Evolutionary conservation across 2,329 filamentous ascomycete genomes (phyloP).

Genomic region (Alternaria sp.): DNA sequence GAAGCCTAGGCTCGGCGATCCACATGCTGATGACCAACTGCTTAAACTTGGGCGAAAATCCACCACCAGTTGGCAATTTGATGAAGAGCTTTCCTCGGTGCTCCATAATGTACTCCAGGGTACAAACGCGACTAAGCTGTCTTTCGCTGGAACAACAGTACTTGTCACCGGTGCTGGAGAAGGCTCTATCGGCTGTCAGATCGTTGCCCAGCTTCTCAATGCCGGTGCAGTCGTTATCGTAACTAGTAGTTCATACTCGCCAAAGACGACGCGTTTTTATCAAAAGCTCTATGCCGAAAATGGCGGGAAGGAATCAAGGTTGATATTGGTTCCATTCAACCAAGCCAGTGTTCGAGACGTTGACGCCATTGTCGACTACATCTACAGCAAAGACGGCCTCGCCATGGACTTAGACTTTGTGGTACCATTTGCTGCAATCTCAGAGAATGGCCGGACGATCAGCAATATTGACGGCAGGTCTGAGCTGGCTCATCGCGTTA

Average conservation of each 20-base stretch:
- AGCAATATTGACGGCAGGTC: no score
- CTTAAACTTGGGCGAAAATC: no score
- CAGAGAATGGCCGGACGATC: no score
- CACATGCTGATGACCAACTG: no score
- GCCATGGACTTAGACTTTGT: constrained; percentile 76
- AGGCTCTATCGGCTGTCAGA: constrained; percentile 49
- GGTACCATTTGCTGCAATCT: no score
- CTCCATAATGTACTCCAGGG: no score
- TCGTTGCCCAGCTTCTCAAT: constrained; percentile 45
- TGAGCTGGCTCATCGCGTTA: no score
- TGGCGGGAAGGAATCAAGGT: constrained; percentile 47
- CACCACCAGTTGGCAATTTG: no score
- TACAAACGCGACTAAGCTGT: background rate
- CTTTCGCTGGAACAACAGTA: constrained; percentile 43
- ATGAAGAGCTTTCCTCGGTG: no score
- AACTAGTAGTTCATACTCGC: constrained; percentile 46
- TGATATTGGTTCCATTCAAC: constrained; percentile 55
- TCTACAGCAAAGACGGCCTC: constrained; percentile 41
- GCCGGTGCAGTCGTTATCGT: constrained; percentile 54
- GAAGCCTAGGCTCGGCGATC: no score
- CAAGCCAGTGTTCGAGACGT: constrained; percentile 60
- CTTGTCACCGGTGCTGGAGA: constrained; percentile 52
- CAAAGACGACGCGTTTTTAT: constrained; percentile 60
- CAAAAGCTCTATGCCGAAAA: constrained; percentile 47
- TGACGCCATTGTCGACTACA: constrained; percentile 50